Conservation (phyloP, 2,329 filamentous ascomycete genomes). For the Fusarium miscanthi region DNA sequence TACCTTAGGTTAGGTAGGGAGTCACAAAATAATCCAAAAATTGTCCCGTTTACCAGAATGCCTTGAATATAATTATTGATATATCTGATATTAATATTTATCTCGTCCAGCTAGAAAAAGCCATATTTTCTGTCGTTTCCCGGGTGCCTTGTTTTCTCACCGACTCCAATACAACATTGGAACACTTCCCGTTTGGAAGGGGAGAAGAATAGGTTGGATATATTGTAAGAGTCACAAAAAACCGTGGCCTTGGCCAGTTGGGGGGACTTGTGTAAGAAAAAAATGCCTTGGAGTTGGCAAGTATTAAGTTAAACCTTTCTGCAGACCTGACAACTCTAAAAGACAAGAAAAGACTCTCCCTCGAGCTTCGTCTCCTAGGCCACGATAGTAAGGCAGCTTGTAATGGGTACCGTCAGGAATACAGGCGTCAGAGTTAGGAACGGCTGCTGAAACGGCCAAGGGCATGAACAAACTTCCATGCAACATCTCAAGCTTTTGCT, state of each 20-base stretch:
- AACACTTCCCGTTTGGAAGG: background rate
- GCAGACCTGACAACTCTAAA: background rate
- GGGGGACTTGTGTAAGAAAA: accelerated
- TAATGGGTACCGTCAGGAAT: background rate
- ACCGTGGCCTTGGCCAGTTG: accelerated
- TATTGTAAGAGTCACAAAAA: background rate
- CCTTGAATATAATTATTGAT: background rate
- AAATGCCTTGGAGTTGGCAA: background rate
- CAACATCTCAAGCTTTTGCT: background rate
- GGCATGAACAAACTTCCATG: background rate
- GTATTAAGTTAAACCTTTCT: background rate
- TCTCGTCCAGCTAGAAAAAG: accelerated
- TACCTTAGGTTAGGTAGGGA: background rate
- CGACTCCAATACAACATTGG: background rate
- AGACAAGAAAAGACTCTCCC: background rate
- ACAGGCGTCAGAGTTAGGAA: background rate
- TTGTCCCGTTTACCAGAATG: background rate
- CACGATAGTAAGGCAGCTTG: background rate
- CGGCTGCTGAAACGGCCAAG: background rate
- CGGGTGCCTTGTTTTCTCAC: background rate
- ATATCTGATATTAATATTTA: background rate
- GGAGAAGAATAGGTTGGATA: background rate
- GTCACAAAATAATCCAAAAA: accelerated
- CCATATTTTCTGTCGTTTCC: background rate
- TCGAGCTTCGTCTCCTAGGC: background rate